phyloP scores from a whole-genome alignment of 2,329 filamentous ascomycete genomes.

The Cercospora sojina region DNA sequence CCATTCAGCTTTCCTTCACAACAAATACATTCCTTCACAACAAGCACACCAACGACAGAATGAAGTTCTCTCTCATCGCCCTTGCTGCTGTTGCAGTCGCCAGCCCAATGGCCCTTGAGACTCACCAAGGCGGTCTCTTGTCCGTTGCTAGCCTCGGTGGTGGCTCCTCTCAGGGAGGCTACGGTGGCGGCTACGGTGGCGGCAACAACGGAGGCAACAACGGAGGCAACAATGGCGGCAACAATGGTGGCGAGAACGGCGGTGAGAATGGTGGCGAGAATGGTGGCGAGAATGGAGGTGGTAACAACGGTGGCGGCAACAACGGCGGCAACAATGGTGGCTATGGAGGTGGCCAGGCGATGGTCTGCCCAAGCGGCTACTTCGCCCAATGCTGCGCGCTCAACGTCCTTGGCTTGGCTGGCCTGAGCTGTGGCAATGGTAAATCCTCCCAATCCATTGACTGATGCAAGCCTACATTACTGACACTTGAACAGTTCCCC shows the following conservation, averaged over 20 bases:
- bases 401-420: slow-evolving; percentile 7
- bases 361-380: slow-evolving; percentile 6
- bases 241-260: not conserved
- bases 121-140: not conserved
- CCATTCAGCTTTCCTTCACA: not conserved
- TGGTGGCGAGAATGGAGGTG: not conserved
- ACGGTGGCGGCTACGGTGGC: slow-evolving; percentile 1
- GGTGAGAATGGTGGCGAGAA: not conserved
- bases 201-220: not conserved
- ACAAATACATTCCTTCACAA: not conserved
- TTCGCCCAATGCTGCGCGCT: slow-evolving; percentile 9
- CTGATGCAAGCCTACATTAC: not conserved
- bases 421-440: slow-evolving; percentile 7
- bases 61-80: slow-evolving; percentile 1
- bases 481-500: not conserved
- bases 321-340: not conserved
- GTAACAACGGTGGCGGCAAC: not conserved
- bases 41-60: not conserved
- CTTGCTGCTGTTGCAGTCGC: not conserved
- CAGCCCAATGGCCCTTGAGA: not conserved
- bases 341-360: not conserved
- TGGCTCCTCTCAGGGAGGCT: not conserved
- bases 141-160: not conserved
- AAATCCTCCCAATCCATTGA: not conserved
- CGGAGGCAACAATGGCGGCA: not conserved